Base-by-base conservation (phyloP, 169 alveolate genomes). In the Cryptosporidium canis region DNA sequence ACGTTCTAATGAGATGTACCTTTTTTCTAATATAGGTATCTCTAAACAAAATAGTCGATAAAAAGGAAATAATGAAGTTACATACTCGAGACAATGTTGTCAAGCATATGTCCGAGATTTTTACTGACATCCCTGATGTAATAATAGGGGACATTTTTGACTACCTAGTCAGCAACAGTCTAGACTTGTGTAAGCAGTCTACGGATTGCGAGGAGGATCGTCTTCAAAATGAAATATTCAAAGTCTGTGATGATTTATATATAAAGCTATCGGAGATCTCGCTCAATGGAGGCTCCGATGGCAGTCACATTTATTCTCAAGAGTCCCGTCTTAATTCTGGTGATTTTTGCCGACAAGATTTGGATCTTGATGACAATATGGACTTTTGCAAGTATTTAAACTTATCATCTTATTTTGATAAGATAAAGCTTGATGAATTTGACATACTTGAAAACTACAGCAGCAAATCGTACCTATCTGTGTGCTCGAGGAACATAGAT, bases 131-230 rank as follows among this genome's bases (percentile, higher is more conserved):
- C 9, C 84, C 84, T 7, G 67, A 70, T 24, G 48, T 70, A 7
- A 55, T 70, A 12, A 70, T 70, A 70, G 67, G 84, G 18, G 84
- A 70, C 21, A 70, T 70, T n/a, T 70, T 70, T 55, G 84, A 70
- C 24, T 33, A 31, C 21, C 24, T 70, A 33, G 66, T 51, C 18
- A 48, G 41, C 6, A 67, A 70, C 47, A 51, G 35, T 16, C 27
- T 70, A 2, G 31, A 27, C 1, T 51, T 70, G n/a, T 45, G 51
- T 33, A 70, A 70, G 31, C 21, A 70, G 64, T 47, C 66, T 29
- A 29, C 12, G 27, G 11, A 11, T 21, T n/a, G 16, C 24, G 24
- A 51, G 24, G 63, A n/a, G 29, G 4, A 33, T 16, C 47, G 48
- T 29, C 53, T 31, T 37, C 45, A 48, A 55, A 21, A 47, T 27